These are phyloP conservation scores for Tetradesmus lagerheimii DNA, from an alignment of 139 green algal species.

Conservation along the genomic window DNA sequence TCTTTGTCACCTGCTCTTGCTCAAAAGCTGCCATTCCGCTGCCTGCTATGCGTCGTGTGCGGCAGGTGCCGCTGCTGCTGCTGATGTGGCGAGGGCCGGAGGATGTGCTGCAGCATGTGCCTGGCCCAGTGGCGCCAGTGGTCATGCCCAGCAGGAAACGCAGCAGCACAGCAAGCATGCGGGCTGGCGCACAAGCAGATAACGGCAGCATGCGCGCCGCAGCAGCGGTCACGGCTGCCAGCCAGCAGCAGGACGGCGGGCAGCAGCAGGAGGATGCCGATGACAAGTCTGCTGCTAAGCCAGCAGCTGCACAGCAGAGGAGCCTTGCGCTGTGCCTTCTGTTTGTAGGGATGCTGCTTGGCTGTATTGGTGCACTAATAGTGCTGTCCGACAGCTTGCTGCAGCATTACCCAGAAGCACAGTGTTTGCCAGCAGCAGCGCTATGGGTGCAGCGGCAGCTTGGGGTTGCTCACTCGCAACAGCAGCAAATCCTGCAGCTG, in stretches of 20 bases:
- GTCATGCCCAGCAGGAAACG: conserved; percentile 11
- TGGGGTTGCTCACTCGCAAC: neutral
- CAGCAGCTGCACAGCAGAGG: conserved; percentile 11
- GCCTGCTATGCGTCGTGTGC: neutral
- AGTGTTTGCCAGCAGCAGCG: conserved; percentile 1
- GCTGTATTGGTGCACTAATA: neutral
- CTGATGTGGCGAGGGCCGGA: conserved; percentile 15
- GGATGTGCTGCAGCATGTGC: conserved; percentile 29
- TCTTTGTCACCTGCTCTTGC: neutral
- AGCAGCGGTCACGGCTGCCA: neutral
- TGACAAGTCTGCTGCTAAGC: neutral
- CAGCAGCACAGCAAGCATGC: neutral
- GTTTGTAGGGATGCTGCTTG: neutral
- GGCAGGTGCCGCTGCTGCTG: conserved; percentile 37
- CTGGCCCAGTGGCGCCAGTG: neutral
- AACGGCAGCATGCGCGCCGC: neutral
- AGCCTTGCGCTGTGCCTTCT: neutral
- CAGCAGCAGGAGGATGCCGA: neutral
- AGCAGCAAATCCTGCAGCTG: neutral
- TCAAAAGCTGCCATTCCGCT: neutral
- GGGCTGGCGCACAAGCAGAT: neutral
- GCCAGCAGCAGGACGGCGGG: neutral
- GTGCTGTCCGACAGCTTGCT: conserved; percentile 48
- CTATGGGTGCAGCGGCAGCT: neutral
- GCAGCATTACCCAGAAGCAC: neutral